Conservation (phyloP, 1,284 basidiomycete genomes). For the Porogramme epimiltina region DNA sequence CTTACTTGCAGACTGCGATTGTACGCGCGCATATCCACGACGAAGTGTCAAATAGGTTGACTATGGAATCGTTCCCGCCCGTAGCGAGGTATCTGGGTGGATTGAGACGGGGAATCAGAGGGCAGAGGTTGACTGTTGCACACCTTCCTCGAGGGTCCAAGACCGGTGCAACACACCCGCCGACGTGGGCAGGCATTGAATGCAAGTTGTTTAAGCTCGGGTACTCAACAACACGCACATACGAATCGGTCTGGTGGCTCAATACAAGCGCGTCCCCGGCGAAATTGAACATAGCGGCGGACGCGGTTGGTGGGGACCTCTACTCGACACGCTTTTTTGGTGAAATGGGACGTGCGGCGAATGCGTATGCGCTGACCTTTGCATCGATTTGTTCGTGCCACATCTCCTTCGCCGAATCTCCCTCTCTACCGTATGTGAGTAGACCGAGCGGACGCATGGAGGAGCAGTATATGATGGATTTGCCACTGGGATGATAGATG, state of each 20-base stretch:
- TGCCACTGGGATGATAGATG: constrained; percentile 72
- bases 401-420: constrained; percentile 57
- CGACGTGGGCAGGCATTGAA: constrained; percentile 69
- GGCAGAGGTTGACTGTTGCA: not conserved
- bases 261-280: constrained; percentile 68
- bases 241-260: constrained; percentile 61
- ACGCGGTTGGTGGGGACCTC: constrained; percentile 55
- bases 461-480: constrained; percentile 62
- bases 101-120: not conserved
- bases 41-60: constrained; percentile 74
- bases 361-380: not conserved
- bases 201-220: constrained; percentile 59
- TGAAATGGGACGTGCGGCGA: not conserved
- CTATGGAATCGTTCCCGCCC: constrained; percentile 77
- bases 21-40: constrained; percentile 79
- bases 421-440: constrained; percentile 53
- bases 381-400: constrained; percentile 42
- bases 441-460: constrained; percentile 58
- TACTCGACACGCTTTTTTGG: not conserved
- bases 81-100: constrained; percentile 68
- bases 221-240: constrained; percentile 66
- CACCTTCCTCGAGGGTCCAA: constrained; percentile 75
- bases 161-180: constrained; percentile 72
- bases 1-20: constrained; percentile 78
- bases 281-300: constrained; percentile 56